A percentile compares a stretch with the other conserved stretches of the same genome.
Conservation (phyloP, 495 filamentous ascomycete species). For the Penicillium coprophilum region DNA sequence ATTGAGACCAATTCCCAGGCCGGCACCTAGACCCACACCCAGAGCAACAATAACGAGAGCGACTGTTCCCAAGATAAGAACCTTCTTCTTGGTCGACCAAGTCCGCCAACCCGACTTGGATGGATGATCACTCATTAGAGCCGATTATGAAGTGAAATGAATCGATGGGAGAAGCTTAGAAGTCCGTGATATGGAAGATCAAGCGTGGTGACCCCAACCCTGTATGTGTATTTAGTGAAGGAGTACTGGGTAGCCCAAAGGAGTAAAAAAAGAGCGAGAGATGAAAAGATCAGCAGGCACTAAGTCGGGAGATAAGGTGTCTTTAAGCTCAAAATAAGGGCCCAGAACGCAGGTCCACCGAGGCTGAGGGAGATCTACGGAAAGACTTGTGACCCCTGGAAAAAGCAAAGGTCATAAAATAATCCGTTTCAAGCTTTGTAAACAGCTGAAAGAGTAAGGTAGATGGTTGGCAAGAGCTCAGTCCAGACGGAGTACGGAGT, state of each 20-base stretch:
- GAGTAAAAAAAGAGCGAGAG: slow-evolving; percentile 12
- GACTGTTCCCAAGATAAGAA: slow-evolving; percentile 29
- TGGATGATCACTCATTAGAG: slow-evolving; percentile 7
- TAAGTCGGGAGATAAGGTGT: slow-evolving; percentile 15
- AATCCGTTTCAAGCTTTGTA: not conserved
- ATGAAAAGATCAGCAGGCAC: slow-evolving; percentile 7
- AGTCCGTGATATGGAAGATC: not conserved
- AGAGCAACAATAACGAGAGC: slow-evolving; percentile 45
- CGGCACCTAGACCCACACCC: slow-evolving; percentile 54
- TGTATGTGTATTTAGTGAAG: not conserved
- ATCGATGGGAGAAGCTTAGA: not conserved
- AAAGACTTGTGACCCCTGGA: slow-evolving; percentile 7
- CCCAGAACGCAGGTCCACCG: slow-evolving; percentile 8
- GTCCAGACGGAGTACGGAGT: too few species aligned
- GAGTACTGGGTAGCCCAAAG: slow-evolving; percentile 1
- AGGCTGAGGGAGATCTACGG: slow-evolving; percentile 20
- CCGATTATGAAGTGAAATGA: not conserved
- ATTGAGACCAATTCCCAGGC: slow-evolving; percentile 47
- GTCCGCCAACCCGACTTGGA: slow-evolving; percentile 30
- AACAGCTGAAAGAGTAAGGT: not conserved
- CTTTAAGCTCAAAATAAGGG: slow-evolving; percentile 19
- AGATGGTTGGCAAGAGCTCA: not conserved
- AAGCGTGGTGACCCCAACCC: not conserved
- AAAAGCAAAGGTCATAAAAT: slow-evolving; percentile 3
- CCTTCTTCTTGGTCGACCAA: slow-evolving; percentile 43